Evolutionary conservation across 768 basidiomycete species (phyloP).

Genomic region (Lentinula sp.): DNA sequence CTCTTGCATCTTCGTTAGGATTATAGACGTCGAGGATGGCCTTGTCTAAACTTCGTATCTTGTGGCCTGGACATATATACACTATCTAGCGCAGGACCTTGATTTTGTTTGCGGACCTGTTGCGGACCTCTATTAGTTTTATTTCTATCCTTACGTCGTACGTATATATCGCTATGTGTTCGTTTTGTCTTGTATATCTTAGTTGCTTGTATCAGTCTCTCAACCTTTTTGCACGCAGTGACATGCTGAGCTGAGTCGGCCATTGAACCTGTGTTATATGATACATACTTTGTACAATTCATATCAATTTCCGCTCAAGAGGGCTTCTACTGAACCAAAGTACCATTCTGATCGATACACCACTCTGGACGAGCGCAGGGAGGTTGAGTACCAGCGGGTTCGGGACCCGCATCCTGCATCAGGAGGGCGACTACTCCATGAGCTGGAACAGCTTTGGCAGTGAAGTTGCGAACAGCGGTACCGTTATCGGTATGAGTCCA

Average conservation of each 20-base stretch:
- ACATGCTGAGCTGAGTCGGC: too few relatives aligned
- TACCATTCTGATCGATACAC: constrained; percentile 60
- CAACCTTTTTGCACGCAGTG: too few relatives aligned
- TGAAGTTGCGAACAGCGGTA: constrained; percentile 56
- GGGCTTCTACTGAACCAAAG: constrained; percentile 16
- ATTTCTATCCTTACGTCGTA: background rate
- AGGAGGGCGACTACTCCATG: constrained; percentile 69
- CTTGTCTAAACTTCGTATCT: background rate
- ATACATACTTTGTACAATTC: too few relatives aligned
- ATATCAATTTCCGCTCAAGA: too few relatives aligned
- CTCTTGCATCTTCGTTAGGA: constrained; percentile 39
- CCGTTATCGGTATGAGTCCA: constrained; percentile 72
- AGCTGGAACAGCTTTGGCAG: constrained; percentile 45
- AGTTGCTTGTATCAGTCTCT: constrained; percentile 8
- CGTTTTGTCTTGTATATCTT: constrained; percentile 6
- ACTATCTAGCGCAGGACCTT: background rate
- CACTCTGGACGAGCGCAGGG: constrained; percentile 50
- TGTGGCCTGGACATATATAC: background rate
- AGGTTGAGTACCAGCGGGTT: constrained; percentile 52
- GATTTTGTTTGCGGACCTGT: background rate
- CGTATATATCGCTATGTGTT: background rate
- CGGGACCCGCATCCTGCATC: constrained; percentile 60
- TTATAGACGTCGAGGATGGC: constrained; percentile 14
- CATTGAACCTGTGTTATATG: too few relatives aligned
- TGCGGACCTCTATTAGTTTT: background rate